phyloP scores from a whole-genome alignment of 257 asterid species.

The Gentiana straminea region DNA sequence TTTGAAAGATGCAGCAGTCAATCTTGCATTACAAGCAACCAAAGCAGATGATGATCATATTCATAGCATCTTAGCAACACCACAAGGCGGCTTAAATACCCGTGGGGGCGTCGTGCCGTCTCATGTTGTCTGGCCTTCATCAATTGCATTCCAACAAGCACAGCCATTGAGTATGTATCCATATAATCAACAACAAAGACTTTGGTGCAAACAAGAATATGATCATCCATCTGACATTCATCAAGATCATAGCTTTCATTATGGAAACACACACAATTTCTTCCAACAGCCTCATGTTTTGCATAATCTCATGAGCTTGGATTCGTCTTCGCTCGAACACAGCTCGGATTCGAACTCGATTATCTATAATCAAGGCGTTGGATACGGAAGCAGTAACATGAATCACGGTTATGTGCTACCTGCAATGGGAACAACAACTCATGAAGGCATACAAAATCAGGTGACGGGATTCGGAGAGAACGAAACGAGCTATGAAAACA shows the following conservation, averaged over 20 bases:
- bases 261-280: constrained; percentile 33
- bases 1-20: constrained; percentile 58
- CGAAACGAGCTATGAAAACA: constrained; percentile 24
- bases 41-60: constrained; percentile 15
- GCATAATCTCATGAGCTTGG: constrained; percentile 44
- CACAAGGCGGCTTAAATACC: constrained; percentile 21
- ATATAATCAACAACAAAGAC: constrained; percentile 32
- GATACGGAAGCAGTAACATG: not conserved
- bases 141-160: constrained; percentile 51
- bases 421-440: constrained; percentile 12
- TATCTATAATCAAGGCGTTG: constrained; percentile 3
- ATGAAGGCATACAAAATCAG: constrained; percentile 22
- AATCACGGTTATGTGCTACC: constrained; percentile 18
- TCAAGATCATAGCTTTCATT: constrained; percentile 32
- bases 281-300: constrained; percentile 28
- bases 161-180: constrained; percentile 35
- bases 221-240: constrained; percentile 10
- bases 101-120: constrained; percentile 7
- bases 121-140: constrained; percentile 34
- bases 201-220: constrained; percentile 69
- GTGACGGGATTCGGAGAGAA: constrained; percentile 20
- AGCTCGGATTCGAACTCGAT: constrained; percentile 19
- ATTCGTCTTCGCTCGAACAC: constrained; percentile 30
- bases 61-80: constrained; percentile 20
- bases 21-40: constrained; percentile 37